These are phyloP conservation scores for Gnaphalium uliginosum DNA, from an alignment of 129 eudicot species.

Conservation along the genomic window DNA sequence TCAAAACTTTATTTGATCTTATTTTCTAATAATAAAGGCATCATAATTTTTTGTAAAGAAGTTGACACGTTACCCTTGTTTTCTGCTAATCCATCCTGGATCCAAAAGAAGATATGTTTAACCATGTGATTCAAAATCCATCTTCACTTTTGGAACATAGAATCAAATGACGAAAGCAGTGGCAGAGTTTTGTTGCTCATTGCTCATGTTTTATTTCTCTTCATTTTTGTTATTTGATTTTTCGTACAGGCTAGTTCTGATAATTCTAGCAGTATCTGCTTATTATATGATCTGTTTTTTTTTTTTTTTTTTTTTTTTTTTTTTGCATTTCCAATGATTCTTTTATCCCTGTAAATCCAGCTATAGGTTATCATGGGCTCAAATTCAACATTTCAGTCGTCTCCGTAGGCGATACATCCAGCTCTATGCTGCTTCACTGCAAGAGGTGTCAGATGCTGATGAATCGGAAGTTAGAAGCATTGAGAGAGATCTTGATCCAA, in stretches of 20 bases:
- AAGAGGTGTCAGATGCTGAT: constrained; percentile 50
- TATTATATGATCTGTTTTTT: constrained; percentile 1
- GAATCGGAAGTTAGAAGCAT: constrained; percentile 66
- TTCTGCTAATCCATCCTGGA: constrained; percentile 13
- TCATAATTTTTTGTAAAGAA: constrained; percentile 1
- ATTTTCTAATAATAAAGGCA: not conserved
- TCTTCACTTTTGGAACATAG: constrained; percentile 21
- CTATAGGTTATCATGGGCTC: constrained; percentile 92
- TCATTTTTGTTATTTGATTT: not conserved
- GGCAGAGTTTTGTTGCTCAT: constrained; percentile 18
- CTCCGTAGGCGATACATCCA: constrained; percentile 85
- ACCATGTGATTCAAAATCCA: constrained; percentile 15
- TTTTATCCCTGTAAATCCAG: constrained; percentile 44
- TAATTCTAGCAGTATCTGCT: constrained; percentile 5
- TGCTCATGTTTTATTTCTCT: not conserved
- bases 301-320: too few relatives aligned
- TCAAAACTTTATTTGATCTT: not conserved
- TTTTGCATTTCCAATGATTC: not conserved
- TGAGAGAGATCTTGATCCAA: constrained; percentile 93
- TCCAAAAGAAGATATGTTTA: constrained; percentile 21
- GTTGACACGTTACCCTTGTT: constrained; percentile 13
- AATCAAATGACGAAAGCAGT: constrained; percentile 21
- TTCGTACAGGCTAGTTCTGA: not conserved
- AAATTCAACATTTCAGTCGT: constrained; percentile 65
- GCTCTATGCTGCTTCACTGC: constrained; percentile 76